A percentile compares a stretch with the other conserved stretches of the same genome.
Evolutionary conservation across 2,329 filamentous ascomycete species (phyloP).

Genomic region (Cladorrhinum sp.): DNA sequence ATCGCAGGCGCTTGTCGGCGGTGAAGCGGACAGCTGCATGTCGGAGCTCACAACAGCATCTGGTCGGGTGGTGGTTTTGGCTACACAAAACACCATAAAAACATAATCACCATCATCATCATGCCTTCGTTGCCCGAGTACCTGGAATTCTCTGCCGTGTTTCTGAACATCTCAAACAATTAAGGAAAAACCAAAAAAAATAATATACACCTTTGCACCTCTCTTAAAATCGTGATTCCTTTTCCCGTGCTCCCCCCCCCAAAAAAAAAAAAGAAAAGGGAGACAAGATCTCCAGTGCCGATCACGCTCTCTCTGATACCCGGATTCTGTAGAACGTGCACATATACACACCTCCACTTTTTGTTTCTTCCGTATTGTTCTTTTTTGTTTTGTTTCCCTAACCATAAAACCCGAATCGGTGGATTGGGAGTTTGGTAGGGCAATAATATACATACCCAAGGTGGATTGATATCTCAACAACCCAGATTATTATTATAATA

Average conservation of each 20-base stretch:
- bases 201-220: no score
- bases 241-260: no score
- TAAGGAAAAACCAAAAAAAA: not conserved
- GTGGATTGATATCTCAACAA: not conserved
- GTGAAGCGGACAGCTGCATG: not conserved
- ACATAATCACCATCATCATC: not conserved
- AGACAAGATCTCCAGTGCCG: constrained; percentile 8
- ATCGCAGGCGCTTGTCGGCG: not conserved
- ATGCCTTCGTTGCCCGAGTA: not conserved
- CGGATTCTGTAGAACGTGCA: constrained; percentile 2
- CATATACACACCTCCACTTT: not conserved
- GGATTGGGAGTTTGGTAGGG: no score
- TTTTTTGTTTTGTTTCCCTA: not conserved
- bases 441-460: no score
- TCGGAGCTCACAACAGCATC: not conserved
- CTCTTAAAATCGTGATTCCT: no score
- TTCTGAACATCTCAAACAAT: not conserved
- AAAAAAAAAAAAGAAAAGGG: no score
- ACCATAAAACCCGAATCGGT: not conserved
- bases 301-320: constrained; percentile 16
- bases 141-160: not conserved
- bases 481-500: not conserved
- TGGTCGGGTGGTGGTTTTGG: not conserved
- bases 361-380: not conserved
- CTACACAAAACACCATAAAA: not conserved